phyloP scores from a whole-genome alignment of 805 yeast species.

The Wickerhamiella brachini region DNA sequence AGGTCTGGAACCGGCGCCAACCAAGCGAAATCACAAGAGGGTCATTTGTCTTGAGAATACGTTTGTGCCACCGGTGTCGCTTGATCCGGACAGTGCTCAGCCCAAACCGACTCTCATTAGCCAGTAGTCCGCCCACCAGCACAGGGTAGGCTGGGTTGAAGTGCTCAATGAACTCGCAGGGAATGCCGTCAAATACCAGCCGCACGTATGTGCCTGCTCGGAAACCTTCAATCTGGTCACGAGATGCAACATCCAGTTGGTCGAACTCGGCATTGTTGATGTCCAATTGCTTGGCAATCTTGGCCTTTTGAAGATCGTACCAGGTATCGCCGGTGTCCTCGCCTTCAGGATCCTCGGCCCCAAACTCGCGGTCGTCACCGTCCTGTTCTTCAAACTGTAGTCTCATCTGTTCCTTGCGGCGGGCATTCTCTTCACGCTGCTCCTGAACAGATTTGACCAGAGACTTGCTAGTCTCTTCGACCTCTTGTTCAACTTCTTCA shows the following conservation, averaged over 20 bases:
- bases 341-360: slow-evolving; percentile 64
- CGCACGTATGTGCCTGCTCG: slow-evolving; percentile 91
- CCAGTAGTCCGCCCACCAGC: slow-evolving; percentile 77
- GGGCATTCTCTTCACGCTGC: slow-evolving; percentile 68
- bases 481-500: slow-evolving; percentile 19
- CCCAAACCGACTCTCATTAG: slow-evolving; percentile 89
- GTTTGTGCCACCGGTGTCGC: slow-evolving; percentile 98
- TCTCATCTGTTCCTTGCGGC: slow-evolving; percentile 76
- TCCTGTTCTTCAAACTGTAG: slow-evolving; percentile 79
- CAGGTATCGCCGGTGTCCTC: slow-evolving; percentile 77
- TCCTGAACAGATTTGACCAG: slow-evolving; percentile 42
- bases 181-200: slow-evolving; percentile 64
- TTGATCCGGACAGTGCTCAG: slow-evolving; percentile 84
- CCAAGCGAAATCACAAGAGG: slow-evolving; percentile 89
- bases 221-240: slow-evolving; percentile 78
- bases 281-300: slow-evolving; percentile 90
- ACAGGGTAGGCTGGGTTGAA: slow-evolving; percentile 79
- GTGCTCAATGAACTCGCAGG: slow-evolving; percentile 81
- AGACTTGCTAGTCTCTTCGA: slow-evolving; percentile 16
- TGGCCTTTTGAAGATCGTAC: slow-evolving; percentile 95
- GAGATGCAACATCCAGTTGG: slow-evolving; percentile 58
- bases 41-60: slow-evolving; percentile 87
- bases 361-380: slow-evolving; percentile 46
- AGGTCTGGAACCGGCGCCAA: slow-evolving; percentile 96
- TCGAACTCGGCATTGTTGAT: slow-evolving; percentile 63